Conservation (phyloP, 164 flowering plant species). For the Stephania cephalantha region DNA sequence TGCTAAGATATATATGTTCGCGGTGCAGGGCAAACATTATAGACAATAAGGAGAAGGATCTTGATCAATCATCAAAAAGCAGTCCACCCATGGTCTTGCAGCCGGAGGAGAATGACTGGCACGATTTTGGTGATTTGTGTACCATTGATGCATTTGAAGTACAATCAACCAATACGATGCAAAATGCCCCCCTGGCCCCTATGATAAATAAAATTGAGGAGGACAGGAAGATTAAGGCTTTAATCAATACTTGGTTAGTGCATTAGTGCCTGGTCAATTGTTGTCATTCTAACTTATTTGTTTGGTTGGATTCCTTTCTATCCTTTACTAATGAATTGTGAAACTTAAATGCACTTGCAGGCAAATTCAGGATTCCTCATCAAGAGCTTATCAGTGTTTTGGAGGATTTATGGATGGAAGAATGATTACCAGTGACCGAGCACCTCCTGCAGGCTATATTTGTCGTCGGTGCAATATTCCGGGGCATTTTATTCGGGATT, state of each 20-base stretch:
- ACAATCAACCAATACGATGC: conserved; percentile 37
- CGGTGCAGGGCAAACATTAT: conserved; percentile 52
- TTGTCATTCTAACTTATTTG: background rate
- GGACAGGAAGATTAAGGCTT: conserved; percentile 85
- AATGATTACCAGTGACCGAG: conserved; percentile 57
- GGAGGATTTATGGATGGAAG: conserved; percentile 80
- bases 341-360: conserved; percentile 27
- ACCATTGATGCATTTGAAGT: conserved; percentile 57
- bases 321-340: background rate
- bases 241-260: conserved; percentile 41
- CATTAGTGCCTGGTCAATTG: background rate
- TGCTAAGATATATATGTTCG: conserved; percentile 17
- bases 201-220: conserved; percentile 66
- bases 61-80: conserved; percentile 37
- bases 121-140: conserved; percentile 93
- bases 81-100: conserved; percentile 27
- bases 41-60: conserved; percentile 39
- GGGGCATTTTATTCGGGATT: conserved; percentile 97
- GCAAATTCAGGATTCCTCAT: conserved; percentile 55
- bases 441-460: conserved; percentile 86
- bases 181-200: conserved; percentile 41
- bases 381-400: conserved; percentile 71
- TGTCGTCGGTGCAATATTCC: conserved; percentile 90
- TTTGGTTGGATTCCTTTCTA: background rate
- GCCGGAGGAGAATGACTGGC: conserved; percentile 83